A percentile compares a stretch with the other conserved stretches of the same genome.
phyloP scores from a whole-genome alignment of 2,329 filamentous ascomycete species.

The Fusarium odoratissimum region DNA sequence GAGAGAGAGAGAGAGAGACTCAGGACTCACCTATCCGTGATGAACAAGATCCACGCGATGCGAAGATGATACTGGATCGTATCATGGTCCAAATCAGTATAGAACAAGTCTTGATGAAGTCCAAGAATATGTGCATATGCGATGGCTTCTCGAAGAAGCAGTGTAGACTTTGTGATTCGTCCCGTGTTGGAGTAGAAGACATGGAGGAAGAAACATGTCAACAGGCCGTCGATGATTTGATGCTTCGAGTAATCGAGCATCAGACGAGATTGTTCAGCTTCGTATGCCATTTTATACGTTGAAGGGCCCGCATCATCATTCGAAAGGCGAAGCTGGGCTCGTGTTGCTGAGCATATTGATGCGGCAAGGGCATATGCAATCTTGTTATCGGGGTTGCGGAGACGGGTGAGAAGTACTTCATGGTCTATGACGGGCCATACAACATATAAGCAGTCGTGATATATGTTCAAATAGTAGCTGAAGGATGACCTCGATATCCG shows the following conservation, averaged over 20 bases:
- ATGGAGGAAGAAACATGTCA: slow-evolving; percentile 28
- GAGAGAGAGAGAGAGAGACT: fast-evolving
- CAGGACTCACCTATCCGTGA: slow-evolving; percentile 10
- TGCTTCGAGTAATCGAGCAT: slow-evolving; percentile 20
- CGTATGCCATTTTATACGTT: not conserved
- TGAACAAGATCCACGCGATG: slow-evolving; percentile 25
- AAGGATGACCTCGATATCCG: slow-evolving; percentile 7
- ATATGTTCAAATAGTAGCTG: slow-evolving; percentile 16
- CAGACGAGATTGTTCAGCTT: slow-evolving; percentile 16
- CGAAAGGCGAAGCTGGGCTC: slow-evolving; percentile 17
- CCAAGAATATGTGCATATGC: slow-evolving; percentile 24
- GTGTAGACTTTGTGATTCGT: slow-evolving; percentile 18
- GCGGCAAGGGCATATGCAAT: slow-evolving; percentile 18
- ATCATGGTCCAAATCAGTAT: not conserved
- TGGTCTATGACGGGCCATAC: slow-evolving; percentile 19
- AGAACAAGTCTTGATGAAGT: slow-evolving; percentile 20
- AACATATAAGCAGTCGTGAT: slow-evolving; percentile 1
- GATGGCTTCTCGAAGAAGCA: slow-evolving; percentile 17
- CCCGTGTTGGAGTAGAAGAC: slow-evolving; percentile 19
- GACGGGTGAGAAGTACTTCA: not conserved
- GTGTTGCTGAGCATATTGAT: slow-evolving; percentile 19
- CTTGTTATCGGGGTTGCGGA: not conserved
- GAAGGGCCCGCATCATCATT: not conserved
- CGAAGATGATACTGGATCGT: slow-evolving; percentile 12
- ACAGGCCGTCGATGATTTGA: slow-evolving; percentile 1